Conservation (phyloP, 2,329 filamentous ascomycete genomes). For the Fusarium fujikuroi region DNA sequence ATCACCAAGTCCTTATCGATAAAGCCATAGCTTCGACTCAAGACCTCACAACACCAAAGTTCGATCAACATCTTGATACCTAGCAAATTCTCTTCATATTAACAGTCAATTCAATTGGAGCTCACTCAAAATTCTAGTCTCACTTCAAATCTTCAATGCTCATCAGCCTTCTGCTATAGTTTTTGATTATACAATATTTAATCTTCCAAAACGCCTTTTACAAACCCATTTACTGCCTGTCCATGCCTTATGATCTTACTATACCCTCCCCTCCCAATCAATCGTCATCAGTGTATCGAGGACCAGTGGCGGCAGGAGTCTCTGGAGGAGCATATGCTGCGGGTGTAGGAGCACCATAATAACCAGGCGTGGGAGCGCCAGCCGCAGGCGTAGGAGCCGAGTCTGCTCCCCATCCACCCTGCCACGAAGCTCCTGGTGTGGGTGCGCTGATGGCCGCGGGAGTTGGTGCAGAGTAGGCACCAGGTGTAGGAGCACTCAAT, state of each 20-base stretch:
- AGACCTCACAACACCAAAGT: background rate
- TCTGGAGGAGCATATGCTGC: conserved; percentile 68
- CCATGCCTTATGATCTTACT: conserved; percentile 3
- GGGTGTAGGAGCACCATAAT: conserved; percentile 72
- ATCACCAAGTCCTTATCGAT: conserved; percentile 34
- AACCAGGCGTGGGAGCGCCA: conserved; percentile 75
- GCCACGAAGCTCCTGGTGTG: conserved; percentile 74
- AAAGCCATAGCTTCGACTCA: conserved; percentile 4
- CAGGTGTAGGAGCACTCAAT: conserved; percentile 77
- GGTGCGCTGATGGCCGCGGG: conserved; percentile 73
- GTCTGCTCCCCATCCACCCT: conserved; percentile 68
- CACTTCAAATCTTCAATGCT: background rate
- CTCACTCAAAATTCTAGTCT: background rate
- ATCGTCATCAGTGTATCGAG: conserved; percentile 65
- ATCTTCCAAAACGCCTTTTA: conserved; percentile 37
- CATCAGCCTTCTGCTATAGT: background rate
- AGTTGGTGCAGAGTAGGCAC: conserved; percentile 72
- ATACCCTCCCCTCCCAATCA: conserved; percentile 13
- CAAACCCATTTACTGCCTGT: conserved; percentile 2
- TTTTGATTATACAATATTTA: conserved; percentile 36
- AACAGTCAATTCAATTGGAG: background rate
- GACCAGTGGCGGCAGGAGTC: conserved; percentile 70
- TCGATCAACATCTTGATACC: background rate
- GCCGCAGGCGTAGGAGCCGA: conserved; percentile 74
- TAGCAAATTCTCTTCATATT: background rate